Evolutionary conservation across 1,284 basidiomycete species (phyloP), one percentile per base, ranked within the genome.

Genomic region (Amanita bisporigera): DNA sequence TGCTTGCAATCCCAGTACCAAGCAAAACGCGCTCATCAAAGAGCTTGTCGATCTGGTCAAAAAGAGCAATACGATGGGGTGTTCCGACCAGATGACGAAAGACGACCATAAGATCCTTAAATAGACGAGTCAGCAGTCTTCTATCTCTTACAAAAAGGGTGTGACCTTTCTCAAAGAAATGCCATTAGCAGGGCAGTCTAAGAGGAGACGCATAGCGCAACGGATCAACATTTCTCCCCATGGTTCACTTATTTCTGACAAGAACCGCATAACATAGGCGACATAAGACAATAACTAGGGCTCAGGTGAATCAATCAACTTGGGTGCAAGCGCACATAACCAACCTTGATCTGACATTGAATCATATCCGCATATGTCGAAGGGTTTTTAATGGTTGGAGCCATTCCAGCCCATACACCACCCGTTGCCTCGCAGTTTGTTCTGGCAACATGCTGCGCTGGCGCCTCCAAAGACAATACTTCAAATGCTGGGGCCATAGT

Each of bases 21-120:
- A 99, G 86, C 17, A 99, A 83, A n/a, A 99, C 93, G 58, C 89
- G 88, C 75, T 99, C 96, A 72, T 98, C 92, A 40, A 98, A 88
- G 15, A 99, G 85, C 68, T 95, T 95, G 78, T 98, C 95, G 65
- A 99, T 88, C 73, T 95, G 90, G 1, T 90, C 87, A 36, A 98
- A 84, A 70, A 99, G 90, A 19, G 92, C 92, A 45, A 90, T 87
- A 59, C 96, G 87, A 74, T 96, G 91, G 36, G 92, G 89, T 33
- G 92, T 93, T 11, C 88, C 90, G 69, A 97, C 87, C 41, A 99
- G 88, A 80, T 99, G 97, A 24, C 98, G 90, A 58, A 97, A 92
- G 3, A 97, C 96, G 14, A 97, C 91, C 79, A 98, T 89, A 49
- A 99, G 84, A 79, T 99, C 98, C 93, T 97, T 76, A 6, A 45